Conservation (phyloP, 768 basidiomycete genomes). For the Cyclocybe cylindracea region DNA sequence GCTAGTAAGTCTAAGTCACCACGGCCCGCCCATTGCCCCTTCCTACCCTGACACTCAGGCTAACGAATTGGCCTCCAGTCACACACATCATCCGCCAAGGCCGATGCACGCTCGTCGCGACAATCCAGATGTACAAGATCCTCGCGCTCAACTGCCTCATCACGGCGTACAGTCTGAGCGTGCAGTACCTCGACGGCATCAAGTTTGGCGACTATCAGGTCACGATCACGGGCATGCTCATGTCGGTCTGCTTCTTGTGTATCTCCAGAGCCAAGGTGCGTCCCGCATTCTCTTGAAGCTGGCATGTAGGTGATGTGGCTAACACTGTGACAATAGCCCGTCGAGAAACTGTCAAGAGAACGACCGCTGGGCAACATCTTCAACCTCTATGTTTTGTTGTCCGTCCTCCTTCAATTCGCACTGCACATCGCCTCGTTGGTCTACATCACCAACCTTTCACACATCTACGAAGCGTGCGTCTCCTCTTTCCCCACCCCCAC, state of each 20-base stretch:
- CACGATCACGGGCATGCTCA: constrained; percentile 93
- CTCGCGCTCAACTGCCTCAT: constrained; percentile 96
- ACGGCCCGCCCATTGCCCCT: background rate
- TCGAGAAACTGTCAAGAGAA: constrained; percentile 92
- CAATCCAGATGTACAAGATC: constrained; percentile 99
- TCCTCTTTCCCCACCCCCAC: background rate
- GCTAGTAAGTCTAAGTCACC: constrained; percentile 74
- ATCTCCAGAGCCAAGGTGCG: constrained; percentile 93
- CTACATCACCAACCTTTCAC: constrained; percentile 90
- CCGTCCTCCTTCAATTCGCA: constrained; percentile 90
- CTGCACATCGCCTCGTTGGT: constrained; percentile 89
- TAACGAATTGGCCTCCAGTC: constrained; percentile 46
- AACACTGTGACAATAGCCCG: constrained; percentile 59
- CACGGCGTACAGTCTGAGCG: constrained; percentile 97
- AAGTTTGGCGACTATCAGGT: constrained; percentile 99
- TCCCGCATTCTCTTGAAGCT: background rate
- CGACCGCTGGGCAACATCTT: constrained; percentile 95
- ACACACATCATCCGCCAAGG: constrained; percentile 98
- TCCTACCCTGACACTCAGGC: background rate
- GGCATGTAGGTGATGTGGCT: background rate
- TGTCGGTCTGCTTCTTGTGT: constrained; percentile 98
- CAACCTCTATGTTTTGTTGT: constrained; percentile 92
- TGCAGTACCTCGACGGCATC: constrained; percentile 97
- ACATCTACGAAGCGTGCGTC: constrained; percentile 73
- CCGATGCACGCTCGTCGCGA: constrained; percentile 97